A percentile compares a stretch with the other conserved stretches of the same genome.
Evolutionary conservation across 192 early-diverging fungal species (phyloP).

Genomic region (Coemansia sp.): DNA sequence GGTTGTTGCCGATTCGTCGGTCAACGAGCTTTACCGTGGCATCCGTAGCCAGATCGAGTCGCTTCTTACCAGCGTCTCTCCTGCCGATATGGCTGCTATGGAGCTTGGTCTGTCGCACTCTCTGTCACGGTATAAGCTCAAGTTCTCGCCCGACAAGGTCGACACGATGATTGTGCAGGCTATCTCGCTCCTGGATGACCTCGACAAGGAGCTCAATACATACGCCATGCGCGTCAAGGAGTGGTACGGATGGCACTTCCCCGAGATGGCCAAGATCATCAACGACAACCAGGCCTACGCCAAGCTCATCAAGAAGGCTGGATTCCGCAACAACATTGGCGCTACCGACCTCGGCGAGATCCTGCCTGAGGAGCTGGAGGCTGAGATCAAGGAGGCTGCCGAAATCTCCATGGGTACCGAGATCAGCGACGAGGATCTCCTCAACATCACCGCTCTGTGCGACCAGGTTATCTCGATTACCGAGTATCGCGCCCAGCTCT

Average conservation of each 20-base stretch:
- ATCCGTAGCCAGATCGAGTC: slow-evolving; percentile 92
- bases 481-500: slow-evolving; percentile 93
- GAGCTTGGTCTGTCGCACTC: slow-evolving; percentile 98
- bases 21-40: slow-evolving; percentile 92
- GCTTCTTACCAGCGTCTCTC: slow-evolving; percentile 81
- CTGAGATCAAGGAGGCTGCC: slow-evolving; percentile 93
- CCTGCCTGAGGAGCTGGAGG: slow-evolving; percentile 88
- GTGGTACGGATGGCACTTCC: slow-evolving; percentile 99
- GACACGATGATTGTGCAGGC: slow-evolving; percentile 99
- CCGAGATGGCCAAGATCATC: slow-evolving; percentile 95
- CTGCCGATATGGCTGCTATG: slow-evolving; percentile 92
- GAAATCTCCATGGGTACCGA: slow-evolving; percentile 99
- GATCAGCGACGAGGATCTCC: slow-evolving; percentile 94
- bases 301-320: slow-evolving; percentile 85
- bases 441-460: slow-evolving; percentile 90
- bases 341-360: slow-evolving; percentile 75
- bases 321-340: slow-evolving; percentile 82
- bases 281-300: slow-evolving; percentile 95
- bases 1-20: slow-evolving; percentile 78
- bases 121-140: slow-evolving; percentile 98
- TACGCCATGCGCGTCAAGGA: slow-evolving; percentile 97
- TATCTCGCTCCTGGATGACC: slow-evolving; percentile 93
- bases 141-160: slow-evolving; percentile 99
- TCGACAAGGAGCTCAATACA: slow-evolving; percentile 99
- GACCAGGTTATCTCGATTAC: slow-evolving; percentile 95